These are phyloP conservation scores for Ceratobasidium sp. DNA, from an alignment of 1,284 basidiomycete genomes.

Conservation along the genomic window DNA sequence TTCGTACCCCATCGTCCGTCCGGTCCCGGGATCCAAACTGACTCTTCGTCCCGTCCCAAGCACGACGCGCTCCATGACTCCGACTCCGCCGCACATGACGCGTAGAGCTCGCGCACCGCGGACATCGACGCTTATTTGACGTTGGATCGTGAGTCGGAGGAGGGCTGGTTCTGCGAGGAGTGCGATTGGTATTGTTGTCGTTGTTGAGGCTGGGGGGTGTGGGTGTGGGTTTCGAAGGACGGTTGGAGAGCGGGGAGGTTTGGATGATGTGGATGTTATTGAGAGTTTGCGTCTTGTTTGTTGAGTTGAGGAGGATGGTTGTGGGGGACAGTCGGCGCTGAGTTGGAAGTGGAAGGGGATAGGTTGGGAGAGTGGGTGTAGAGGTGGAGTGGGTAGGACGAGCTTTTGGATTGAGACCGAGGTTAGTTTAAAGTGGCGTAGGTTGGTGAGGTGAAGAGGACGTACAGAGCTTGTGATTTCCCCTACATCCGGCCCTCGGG, in stretches of 20 bases:
- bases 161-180: slow-evolving; percentile 41
- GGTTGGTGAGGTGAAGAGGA: not conserved
- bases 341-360: slow-evolving; percentile 50
- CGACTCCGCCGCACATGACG: slow-evolving; percentile 34
- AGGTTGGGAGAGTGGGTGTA: slow-evolving; percentile 48
- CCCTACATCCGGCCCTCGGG: slow-evolving; percentile 43
- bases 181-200: slow-evolving; percentile 30
- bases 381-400: slow-evolving; percentile 47
- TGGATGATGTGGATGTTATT: slow-evolving; percentile 33
- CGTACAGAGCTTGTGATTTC: slow-evolving; percentile 47
- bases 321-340: slow-evolving; percentile 43
- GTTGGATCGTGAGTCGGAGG: slow-evolving; percentile 48
- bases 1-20: not conserved
- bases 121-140: slow-evolving; percentile 50
- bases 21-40: not conserved
- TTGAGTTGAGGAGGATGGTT: not conserved
- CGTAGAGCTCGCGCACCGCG: slow-evolving; percentile 40
- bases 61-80: slow-evolving; percentile 32
- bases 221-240: slow-evolving; percentile 1
- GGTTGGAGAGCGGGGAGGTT: slow-evolving; percentile 15
- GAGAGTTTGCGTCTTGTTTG: slow-evolving; percentile 8
- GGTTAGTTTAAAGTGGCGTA: not conserved
- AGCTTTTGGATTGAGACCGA: slow-evolving; percentile 35
- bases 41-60: slow-evolving; percentile 16
- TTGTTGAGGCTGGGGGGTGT: too few relatives aligned